Conservation (phyloP, 2,329 filamentous ascomycete genomes). For the Pyrenophora seminiperda region DNA sequence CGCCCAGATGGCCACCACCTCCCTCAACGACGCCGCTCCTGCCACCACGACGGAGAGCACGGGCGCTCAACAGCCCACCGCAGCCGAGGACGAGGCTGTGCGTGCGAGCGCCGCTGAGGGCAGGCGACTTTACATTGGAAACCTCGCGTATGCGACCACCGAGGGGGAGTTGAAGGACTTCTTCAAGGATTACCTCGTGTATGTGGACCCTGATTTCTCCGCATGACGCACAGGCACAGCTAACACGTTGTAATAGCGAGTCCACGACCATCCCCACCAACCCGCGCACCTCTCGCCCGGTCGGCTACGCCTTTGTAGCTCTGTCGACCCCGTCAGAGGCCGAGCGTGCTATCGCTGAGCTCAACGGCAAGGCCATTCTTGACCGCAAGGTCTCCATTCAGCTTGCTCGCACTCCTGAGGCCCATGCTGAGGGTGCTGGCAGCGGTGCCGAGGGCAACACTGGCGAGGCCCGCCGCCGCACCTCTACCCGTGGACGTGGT, state of each 20-base stretch:
- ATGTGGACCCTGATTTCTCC: conserved; percentile 57
- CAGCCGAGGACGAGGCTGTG: conserved; percentile 84
- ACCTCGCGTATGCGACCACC: conserved; percentile 99
- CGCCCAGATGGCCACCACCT: conserved; percentile 69
- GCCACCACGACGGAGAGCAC: conserved; percentile 53
- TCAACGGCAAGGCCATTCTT: conserved; percentile 93
- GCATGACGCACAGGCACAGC: conserved; percentile 20
- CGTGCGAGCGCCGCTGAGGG: conserved; percentile 97
- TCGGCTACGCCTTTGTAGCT: conserved; percentile 98
- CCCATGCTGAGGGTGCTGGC: conserved; percentile 72
- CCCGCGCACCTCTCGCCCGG: conserved; percentile 95
- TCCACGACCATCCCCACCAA: conserved; percentile 99
- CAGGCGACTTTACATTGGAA: conserved; percentile 99
- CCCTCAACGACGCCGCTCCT: conserved; percentile 59
- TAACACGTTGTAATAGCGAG: conserved; percentile 67
- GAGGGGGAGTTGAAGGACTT: conserved; percentile 99
- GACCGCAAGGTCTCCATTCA: conserved; percentile 99
- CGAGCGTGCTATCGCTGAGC: conserved; percentile 90
- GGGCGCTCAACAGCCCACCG: conserved; percentile 67
- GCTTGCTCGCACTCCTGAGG: conserved; percentile 95
- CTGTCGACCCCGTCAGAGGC: conserved; percentile 93
- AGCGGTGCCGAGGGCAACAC: conserved; percentile 77
- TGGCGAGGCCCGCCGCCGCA: conserved; percentile 64
- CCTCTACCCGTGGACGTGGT: conserved; percentile 60
- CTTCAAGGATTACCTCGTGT: conserved; percentile 99